Base-by-base conservation (phyloP, 495 filamentous ascomycete genomes). In the Clavariopsis aquatica region DNA sequence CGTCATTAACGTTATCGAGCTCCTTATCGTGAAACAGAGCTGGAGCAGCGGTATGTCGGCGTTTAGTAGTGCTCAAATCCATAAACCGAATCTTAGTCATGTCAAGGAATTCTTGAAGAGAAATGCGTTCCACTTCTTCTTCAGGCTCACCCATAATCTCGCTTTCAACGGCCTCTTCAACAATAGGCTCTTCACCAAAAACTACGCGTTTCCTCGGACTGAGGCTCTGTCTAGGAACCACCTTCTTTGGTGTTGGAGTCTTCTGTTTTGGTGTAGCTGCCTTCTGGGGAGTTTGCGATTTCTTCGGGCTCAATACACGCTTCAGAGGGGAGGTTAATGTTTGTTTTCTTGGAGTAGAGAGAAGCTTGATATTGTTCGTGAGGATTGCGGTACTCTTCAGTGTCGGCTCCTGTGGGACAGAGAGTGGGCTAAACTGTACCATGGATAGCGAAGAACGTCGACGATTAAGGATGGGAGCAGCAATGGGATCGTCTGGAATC, bases 51-150 rank as follows among this genome's bases (percentile, higher is more conserved):
- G 94, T 98, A 71, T 93, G 89, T 47, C 94, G 82, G 64, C 94
- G 81, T 74, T 97, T 98, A 0, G 93, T 97, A 1, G 90, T 97
- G 1, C 83, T 88, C 27, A 96, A 81, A 71, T 98, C 95, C 88
- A 98, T 96, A 77, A 98, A 98, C 41, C 92, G 89, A 68, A 98
- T 96, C 61, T 87, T 91, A 5, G 94, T 97, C 84, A 96, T 85
- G 69, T 96, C 90, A 49, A 98, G 77, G 76, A 98, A 98, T 38
- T 96, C 88, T 69, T 96, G 90, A 1, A 98, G 80, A 53, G 92
- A 87, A 26, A 98, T 92, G 15, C 85, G 84, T 59, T 90, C 87
- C 3, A 72, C 66, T 46, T 67, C 58, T 10, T 71, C 49, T 19
- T 49, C 62, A 15, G 46, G 49, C 19, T 66, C 63, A 17, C 41